phyloP scores from a whole-genome alignment of 495 filamentous ascomycete species.

The Penicillium egyptiacum region DNA sequence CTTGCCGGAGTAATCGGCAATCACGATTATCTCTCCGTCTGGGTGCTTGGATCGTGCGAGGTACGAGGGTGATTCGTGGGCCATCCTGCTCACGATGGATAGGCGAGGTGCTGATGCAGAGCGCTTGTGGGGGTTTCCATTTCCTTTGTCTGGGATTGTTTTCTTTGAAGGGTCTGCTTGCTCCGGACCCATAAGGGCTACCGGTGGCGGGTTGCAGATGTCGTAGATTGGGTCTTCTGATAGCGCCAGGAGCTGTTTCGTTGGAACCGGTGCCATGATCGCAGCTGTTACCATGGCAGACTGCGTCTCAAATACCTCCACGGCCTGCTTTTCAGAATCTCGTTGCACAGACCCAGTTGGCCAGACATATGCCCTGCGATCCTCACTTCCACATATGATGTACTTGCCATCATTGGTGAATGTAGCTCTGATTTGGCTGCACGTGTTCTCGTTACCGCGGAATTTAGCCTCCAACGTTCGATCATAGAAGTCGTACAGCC shows the following conservation, averaged over 20 bases:
- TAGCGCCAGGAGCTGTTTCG: slow-evolving; percentile 70
- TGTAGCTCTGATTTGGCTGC: slow-evolving; percentile 83
- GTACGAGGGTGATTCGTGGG: slow-evolving; percentile 66
- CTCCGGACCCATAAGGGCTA: slow-evolving; percentile 77
- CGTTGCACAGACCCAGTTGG: slow-evolving; percentile 61
- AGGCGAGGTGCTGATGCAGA: slow-evolving; percentile 24
- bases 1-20: slow-evolving; percentile 80
- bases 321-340: slow-evolving; percentile 72
- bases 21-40: slow-evolving; percentile 89
- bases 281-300: slow-evolving; percentile 84
- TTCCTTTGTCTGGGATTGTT: slow-evolving; percentile 17
- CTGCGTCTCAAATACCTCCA: slow-evolving; percentile 89
- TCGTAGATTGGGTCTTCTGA: slow-evolving; percentile 94
- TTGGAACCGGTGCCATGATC: slow-evolving; percentile 76
- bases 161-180: slow-evolving; percentile 42
- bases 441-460: slow-evolving; percentile 89
- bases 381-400: slow-evolving; percentile 92
- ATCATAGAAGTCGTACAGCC: slow-evolving; percentile 83
- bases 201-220: slow-evolving; percentile 91
- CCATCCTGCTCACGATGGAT: slow-evolving; percentile 53
- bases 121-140: slow-evolving; percentile 23
- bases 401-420: slow-evolving; percentile 88
- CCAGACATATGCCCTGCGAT: slow-evolving; percentile 89
- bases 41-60: slow-evolving; percentile 70
- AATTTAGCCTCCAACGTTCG: slow-evolving; percentile 86